These are phyloP conservation scores for Saturnispora ahearnii DNA, from an alignment of 805 yeast genomes.

Conservation along the genomic window DNA sequence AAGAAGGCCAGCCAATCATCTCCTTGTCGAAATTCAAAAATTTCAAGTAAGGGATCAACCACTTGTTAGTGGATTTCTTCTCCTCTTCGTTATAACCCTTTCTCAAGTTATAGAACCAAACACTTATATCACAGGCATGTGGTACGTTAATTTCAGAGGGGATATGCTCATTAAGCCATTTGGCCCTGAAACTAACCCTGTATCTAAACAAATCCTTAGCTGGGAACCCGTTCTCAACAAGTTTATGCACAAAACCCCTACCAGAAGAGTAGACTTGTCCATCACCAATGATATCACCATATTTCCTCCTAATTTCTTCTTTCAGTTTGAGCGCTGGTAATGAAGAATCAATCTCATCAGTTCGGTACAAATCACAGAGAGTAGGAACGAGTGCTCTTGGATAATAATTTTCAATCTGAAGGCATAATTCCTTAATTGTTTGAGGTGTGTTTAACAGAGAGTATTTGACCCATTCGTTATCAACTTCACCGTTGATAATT, in stretches of 20 bases:
- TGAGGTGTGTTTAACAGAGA: slow-evolving; percentile 11
- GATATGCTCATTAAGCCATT: slow-evolving; percentile 14
- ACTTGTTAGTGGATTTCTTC: slow-evolving; percentile 15
- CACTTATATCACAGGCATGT: slow-evolving; percentile 29
- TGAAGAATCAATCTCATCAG: slow-evolving; percentile 11
- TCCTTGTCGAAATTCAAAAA: slow-evolving; percentile 23
- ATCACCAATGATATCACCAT: slow-evolving; percentile 31
- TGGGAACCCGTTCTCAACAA: slow-evolving; percentile 25
- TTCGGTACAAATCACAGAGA: slow-evolving; percentile 12
- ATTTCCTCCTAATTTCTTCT: slow-evolving; percentile 18
- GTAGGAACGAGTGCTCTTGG: slow-evolving; percentile 26
- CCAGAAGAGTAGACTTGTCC: slow-evolving; percentile 32
- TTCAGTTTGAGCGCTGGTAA: slow-evolving; percentile 8
- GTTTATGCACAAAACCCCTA: slow-evolving; percentile 29
- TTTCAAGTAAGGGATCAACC: slow-evolving; percentile 26
- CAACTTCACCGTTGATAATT: slow-evolving; percentile 13
- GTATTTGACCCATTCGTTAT: slow-evolving; percentile 10
- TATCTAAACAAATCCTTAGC: slow-evolving; percentile 25
- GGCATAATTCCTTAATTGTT: slow-evolving; percentile 25
- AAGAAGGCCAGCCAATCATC: slow-evolving; percentile 26
- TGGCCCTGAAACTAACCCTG: slow-evolving; percentile 25
- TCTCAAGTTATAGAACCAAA: slow-evolving; percentile 29
- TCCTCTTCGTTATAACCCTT: slow-evolving; percentile 26
- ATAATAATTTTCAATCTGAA: slow-evolving; percentile 31
- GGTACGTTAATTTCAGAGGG: slow-evolving; percentile 25